Evolutionary conservation across 306 rosid species (phyloP), one percentile per base, ranked within the genome.

Genomic region (Parietaria judaica): DNA sequence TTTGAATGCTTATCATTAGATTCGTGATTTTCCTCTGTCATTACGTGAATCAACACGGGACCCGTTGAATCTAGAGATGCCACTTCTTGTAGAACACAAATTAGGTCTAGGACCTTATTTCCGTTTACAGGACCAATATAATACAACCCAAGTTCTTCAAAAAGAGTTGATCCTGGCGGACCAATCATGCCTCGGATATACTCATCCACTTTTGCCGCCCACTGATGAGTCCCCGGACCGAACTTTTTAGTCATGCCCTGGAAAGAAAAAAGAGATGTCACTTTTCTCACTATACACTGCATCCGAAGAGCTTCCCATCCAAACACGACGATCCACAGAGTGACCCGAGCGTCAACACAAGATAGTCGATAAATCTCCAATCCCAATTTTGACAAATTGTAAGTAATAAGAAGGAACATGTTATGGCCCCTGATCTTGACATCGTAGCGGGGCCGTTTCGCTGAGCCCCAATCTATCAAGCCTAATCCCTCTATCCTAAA

Each of bases 111-210:
- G 58, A 91, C 64, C 64, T 91, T 85, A 78, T 83, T 87, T 68
- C 98, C 98, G 72, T 91, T 96, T 61, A 91, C 95, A 16, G 96
- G 98, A 38, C 98, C 98, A 56, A 91, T 91, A 72, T 88, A 88
- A 68, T 91, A 91, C 78, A 91, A 69, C 52, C 98, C 98, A 67
- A 91, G 98, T 81, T 91, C 95, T 72, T 91, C 98, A 73, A 91
- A 91, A 68, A 91, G 96, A 67, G 98, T 91, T 71, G 95, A 72
- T 62, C 97, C 96, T 3, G 39, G 72, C 23, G 96, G 98, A 66
- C 98, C 98, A 36, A 91, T 78, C 96, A 91, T 84, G 71, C 98
- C 98, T 45, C 98, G 96, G 12, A 96, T 95, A 80, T 76, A 91
- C 81, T 91, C 96, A 54, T 91, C 98, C 61, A 91, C 96, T 84